Conservation (phyloP, 75 land plant genomes). For the Larix kaempferi region DNA sequence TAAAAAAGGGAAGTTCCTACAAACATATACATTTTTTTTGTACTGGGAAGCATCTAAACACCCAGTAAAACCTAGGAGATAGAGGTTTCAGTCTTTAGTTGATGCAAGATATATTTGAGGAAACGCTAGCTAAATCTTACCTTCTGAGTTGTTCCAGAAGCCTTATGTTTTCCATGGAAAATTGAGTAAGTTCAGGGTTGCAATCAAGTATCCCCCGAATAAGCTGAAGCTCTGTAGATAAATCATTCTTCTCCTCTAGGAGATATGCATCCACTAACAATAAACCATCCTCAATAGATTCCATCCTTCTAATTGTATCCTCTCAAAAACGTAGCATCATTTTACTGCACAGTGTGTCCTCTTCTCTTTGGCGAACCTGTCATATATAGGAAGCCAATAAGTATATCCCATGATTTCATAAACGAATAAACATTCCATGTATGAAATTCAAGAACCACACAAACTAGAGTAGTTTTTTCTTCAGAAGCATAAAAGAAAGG, state of each 20-base stretch:
- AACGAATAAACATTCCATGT: not conserved
- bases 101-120: not conserved
- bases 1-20: too few species aligned
- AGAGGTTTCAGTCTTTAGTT: not conserved
- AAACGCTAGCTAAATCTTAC: slow-evolving; percentile 21
- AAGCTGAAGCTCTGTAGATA: slow-evolving; percentile 55
- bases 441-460: too few species aligned
- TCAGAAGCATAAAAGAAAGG: not conserved
- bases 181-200: slow-evolving; percentile 83
- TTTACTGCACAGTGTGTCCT: slow-evolving; percentile 58
- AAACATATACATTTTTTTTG: too few species aligned
- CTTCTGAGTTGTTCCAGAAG: slow-evolving; percentile 66
- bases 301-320: slow-evolving; percentile 75
- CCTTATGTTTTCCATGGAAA: slow-evolving; percentile 83
- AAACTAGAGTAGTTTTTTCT: too few species aligned
- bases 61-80: not conserved
- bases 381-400: not conserved
- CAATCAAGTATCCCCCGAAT: slow-evolving; percentile 52
- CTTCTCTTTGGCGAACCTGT: slow-evolving; percentile 83
- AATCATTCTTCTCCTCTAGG: slow-evolving; percentile 52
- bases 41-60: too few species aligned
- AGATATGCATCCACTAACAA: slow-evolving; percentile 41
- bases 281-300: slow-evolving; percentile 39
- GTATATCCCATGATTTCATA: not conserved
- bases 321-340: slow-evolving; percentile 87